Base-by-base conservation (phyloP, 768 basidiomycete species). In the Mycena galopus region DNA sequence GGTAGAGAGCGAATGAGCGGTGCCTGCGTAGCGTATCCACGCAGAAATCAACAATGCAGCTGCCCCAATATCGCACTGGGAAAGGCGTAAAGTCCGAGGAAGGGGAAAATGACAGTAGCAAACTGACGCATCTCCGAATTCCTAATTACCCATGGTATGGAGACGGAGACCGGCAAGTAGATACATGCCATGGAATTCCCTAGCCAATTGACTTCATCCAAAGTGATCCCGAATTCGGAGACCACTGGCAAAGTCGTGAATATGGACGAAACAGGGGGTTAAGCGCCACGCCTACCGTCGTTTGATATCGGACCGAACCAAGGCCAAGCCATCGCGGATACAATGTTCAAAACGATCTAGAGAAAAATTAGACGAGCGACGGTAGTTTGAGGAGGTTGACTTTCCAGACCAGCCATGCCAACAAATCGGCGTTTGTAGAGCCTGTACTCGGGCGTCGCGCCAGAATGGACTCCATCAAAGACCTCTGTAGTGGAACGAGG, bases 281-380 rank as follows among this genome's bases (percentile, higher is more conserved):
- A n/a, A 42, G 25, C 37, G 37, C 71, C 17, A 5, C 16, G 71
- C 85, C 47, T 58, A 94, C 94, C 85, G 75, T 91, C 79, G 47
- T 89, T 90, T 0, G 94, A 84, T 62, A 96, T 95, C 2, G 95
- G 93, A 6, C 94, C 94, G 76, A 96, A 96, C 94, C 94, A 96
- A 4, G 92, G 87, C 88, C 90, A 91, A 9, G 87, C 82, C 91
- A 93, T 89, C 7, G 88, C 93, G 3, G 87, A 83, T 12, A 90
- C 86, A 42, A 92, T 79, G 65, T 90, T 92, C 37, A 95, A 81
- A 33, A 92, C 33, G 14, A 92, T 84, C 93, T 94, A 51, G 11
- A 37, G n/a, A 19, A 39, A 23, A 50, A 56, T 56, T 12, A 65
- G 14, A 17, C 14, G 3, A 17, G 27, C 3, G 27, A 11, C 14